Base-by-base conservation (phyloP, 257 asterid genomes). In the Solanum gracilifrons region DNA sequence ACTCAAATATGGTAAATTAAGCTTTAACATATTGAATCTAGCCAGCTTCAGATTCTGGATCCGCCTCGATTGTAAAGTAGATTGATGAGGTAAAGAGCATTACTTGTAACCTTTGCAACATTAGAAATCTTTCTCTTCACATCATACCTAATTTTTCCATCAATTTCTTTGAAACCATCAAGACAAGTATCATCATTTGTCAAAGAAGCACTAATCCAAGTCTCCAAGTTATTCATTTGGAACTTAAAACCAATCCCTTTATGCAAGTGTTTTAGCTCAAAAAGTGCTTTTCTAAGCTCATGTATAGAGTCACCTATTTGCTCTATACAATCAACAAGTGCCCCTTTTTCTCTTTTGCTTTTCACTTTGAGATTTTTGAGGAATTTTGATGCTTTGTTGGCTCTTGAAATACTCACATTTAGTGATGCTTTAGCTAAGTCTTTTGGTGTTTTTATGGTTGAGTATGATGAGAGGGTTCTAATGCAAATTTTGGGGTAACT, bases 171-270 rank as follows among this genome's bases (percentile, higher is more conserved):
- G 87, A 95, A 97, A 18, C 98, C 99, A 88, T 93, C 98, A 60
- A 95, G 95, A 48, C 99, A 95, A n/a, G 98, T 97, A 71, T 97
- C 97, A 85, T 97, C 98, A 46, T 97, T 87, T 23, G 96, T 97
- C 90, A 97, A 82, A 33, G 98, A 97, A 68, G 98, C 99, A 91
- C 98, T 95, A 3, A 93, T 97, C 98, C 98, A 97, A 43, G 98
- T 97, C 93, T 95, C 93, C 32, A 91, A 97, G 84, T 97, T 95
- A 89, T 94, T 95, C 97, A 97, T 94, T 92, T 94, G 96, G 92
- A 96, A 96, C 91, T 89, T 51, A 93, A 93, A 96, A 3, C 92
- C 96, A 5, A 27, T 85, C 46, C 95, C 98, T 23, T 92, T 91
- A 25, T 93, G 91, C 83, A 95, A 97, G 33, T 88, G 91, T 90